phyloP scores from a whole-genome alignment of 2,329 filamentous ascomycete species.

The Drechslera avenae region DNA sequence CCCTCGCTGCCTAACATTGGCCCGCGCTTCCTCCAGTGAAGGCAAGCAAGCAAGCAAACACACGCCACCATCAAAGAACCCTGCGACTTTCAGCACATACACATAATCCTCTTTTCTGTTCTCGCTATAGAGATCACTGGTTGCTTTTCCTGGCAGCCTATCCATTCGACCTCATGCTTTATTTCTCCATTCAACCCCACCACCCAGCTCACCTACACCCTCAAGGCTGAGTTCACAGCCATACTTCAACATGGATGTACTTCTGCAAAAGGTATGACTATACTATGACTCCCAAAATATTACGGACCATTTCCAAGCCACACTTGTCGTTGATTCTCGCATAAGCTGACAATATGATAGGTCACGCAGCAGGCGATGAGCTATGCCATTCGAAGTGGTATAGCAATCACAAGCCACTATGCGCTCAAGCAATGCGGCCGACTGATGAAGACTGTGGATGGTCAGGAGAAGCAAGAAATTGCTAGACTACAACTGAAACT shows the following conservation, averaged over 20 bases:
- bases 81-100: background rate
- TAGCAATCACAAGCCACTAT: slow-evolving; percentile 83
- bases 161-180: slow-evolving; percentile 6
- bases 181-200: background rate
- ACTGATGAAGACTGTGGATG: slow-evolving; percentile 73
- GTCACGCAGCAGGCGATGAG: slow-evolving; percentile 82
- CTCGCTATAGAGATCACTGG: background rate
- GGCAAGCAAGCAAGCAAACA: no score
- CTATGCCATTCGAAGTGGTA: slow-evolving; percentile 84
- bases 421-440: slow-evolving; percentile 82
- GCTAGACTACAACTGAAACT: slow-evolving; percentile 72
- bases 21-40: slow-evolving; percentile 21
- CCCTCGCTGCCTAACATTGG: slow-evolving; percentile 33
- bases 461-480: slow-evolving; percentile 74
- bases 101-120: background rate
- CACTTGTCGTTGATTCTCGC: background rate
- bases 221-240: slow-evolving; percentile 3
- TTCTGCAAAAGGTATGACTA: slow-evolving; percentile 62
- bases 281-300: slow-evolving; percentile 4
- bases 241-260: slow-evolving; percentile 68
- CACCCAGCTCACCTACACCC: slow-evolving; percentile 1
- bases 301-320: background rate
- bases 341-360: slow-evolving; percentile 45
- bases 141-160: background rate
- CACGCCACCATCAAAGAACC: slow-evolving; percentile 10